phyloP scores from a whole-genome alignment of 176 grass and related monocot species.

The Musa schizocarpa region DNA sequence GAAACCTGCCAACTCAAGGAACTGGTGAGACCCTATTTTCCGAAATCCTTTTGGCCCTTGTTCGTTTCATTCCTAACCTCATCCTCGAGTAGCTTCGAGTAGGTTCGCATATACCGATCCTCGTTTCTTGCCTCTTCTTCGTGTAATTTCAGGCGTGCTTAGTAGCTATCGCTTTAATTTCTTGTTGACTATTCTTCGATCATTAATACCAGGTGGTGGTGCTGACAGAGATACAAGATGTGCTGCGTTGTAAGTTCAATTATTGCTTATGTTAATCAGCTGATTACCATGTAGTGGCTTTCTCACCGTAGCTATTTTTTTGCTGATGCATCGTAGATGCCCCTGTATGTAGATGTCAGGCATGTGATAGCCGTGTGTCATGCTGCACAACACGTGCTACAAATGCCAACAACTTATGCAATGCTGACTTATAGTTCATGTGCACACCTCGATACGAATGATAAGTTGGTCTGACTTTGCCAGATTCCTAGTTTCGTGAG shows the following conservation, averaged over 20 bases:
- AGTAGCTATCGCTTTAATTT: too few species aligned
- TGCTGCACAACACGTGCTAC: background rate
- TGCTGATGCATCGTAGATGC: background rate
- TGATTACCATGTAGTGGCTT: background rate
- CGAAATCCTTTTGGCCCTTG: too few species aligned
- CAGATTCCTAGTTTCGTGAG: too few species aligned
- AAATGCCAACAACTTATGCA: background rate
- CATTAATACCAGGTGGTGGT: constrained; percentile 4
- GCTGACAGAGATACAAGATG: constrained; percentile 4
- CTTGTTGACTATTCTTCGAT: too few species aligned
- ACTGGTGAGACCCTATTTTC: background rate
- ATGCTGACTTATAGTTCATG: background rate
- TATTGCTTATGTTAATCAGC: background rate
- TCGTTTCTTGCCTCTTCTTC: too few species aligned
- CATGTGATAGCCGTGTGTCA: too few species aligned
- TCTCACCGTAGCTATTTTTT: too few species aligned
- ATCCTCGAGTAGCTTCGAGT: too few species aligned
- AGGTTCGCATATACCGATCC: background rate
- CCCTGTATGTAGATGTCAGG: too few species aligned
- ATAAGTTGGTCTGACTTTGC: too few species aligned
- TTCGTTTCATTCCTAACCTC: background rate
- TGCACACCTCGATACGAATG: background rate
- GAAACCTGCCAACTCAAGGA: constrained; percentile 26
- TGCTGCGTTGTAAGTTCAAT: constrained; percentile 13
- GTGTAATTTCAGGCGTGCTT: too few species aligned